These are phyloP conservation scores for Boletus sp. DNA, from an alignment of 768 basidiomycete genomes.

Conservation along the genomic window DNA sequence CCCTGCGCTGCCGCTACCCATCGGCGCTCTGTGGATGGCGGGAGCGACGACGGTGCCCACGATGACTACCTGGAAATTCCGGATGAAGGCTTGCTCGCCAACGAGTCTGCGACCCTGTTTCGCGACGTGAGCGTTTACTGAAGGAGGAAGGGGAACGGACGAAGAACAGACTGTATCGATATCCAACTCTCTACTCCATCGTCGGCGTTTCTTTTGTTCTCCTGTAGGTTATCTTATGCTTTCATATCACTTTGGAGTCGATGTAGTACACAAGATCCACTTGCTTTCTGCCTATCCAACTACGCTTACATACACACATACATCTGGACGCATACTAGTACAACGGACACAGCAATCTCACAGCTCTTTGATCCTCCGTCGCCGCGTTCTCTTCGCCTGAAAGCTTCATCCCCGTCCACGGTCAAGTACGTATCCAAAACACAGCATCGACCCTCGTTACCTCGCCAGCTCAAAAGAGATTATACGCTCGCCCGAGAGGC, in stretches of 20 bases:
- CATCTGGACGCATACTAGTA: constrained; percentile 1
- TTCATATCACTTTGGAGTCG: constrained; percentile 15
- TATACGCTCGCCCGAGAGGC: constrained; percentile 72
- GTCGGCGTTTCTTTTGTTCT: neutral
- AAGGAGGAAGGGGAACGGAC: neutral
- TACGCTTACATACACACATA: neutral
- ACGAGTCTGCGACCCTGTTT: constrained; percentile 18
- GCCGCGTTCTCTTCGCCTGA: too few species aligned
- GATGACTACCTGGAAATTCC: constrained; percentile 12
- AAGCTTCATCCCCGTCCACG: neutral
- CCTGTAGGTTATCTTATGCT: constrained; percentile 22
- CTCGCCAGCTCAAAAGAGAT: constrained; percentile 59
- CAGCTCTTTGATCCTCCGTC: neutral
- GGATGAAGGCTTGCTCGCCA: constrained; percentile 19
- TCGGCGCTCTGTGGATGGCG: neutral
- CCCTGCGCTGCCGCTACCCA: constrained; percentile 8
- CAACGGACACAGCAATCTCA: constrained; percentile 2
- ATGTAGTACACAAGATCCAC: constrained; percentile 13
- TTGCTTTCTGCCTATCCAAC: neutral
- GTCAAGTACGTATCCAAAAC: neutral
- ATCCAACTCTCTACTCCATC: neutral
- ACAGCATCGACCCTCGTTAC: too few species aligned
- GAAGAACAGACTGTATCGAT: constrained; percentile 9
- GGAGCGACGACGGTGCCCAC: neutral
- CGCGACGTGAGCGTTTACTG: constrained; percentile 25